A percentile compares a stretch with the other conserved stretches of the same genome.
These are phyloP conservation scores for Sabuloglossum arenarium DNA, from an alignment of 495 filamentous ascomycete species.

Conservation along the genomic window DNA sequence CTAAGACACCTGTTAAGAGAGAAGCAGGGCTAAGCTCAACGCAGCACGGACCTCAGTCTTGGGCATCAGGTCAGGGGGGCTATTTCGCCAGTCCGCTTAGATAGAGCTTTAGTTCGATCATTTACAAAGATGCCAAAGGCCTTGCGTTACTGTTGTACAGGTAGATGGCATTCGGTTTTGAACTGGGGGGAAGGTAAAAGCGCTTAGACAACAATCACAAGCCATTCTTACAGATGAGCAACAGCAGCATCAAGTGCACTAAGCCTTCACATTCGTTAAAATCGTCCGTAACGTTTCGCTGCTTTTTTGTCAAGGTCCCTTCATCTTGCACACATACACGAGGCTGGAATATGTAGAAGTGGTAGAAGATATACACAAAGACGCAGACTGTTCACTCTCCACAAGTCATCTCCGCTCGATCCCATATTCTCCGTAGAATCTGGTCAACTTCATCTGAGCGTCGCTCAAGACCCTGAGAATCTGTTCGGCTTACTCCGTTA, in stretches of 20 bases:
- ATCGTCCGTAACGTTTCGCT: neutral
- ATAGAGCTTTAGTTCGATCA: neutral
- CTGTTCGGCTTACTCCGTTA: neutral
- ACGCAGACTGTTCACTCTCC: neutral
- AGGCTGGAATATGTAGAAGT: neutral
- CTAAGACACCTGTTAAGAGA: constrained; percentile 1
- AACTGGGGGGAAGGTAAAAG: neutral
- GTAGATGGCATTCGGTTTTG: neutral
- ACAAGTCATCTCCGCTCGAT: neutral
- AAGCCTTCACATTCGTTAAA: neutral
- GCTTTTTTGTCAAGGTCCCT: neutral
- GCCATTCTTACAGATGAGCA: neutral
- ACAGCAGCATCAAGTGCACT: neutral
- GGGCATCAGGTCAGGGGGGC: constrained; percentile 6
- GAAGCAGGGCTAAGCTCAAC: neutral
- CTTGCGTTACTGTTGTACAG: neutral
- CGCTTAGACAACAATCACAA: neutral
- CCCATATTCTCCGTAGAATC: constrained; percentile 5
- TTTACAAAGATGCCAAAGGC: neutral
- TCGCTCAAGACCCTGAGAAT: neutral
- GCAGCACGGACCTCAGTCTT: constrained; percentile 5
- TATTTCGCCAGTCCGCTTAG: constrained; percentile 15
- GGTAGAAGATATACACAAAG: neutral
- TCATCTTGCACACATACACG: neutral
- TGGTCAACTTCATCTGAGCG: constrained; percentile 1